Evolutionary conservation across 208 protist genomes (phyloP).

Genomic region (Borovskyia barvae): DNA sequence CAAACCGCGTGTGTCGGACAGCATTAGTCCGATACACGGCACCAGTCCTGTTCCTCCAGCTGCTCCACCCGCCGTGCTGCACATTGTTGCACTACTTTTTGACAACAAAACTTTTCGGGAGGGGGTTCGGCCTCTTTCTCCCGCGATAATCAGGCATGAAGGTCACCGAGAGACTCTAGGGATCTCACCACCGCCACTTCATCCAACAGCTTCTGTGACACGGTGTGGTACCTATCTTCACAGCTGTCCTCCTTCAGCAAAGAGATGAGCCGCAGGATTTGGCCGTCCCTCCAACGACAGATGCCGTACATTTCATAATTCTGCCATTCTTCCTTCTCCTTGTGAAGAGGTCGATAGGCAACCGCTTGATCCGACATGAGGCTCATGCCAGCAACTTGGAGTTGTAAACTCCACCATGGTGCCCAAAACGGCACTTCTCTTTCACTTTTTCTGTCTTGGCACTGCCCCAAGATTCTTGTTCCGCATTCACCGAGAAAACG

Average conservation of each 20-base stretch:
- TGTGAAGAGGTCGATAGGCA: constrained; percentile 18
- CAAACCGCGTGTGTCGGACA: constrained; percentile 7
- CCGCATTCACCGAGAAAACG: too few relatives aligned
- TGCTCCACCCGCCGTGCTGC: constrained; percentile 14
- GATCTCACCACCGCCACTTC: constrained; percentile 16
- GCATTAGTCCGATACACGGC: constrained; percentile 7
- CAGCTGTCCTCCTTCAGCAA: constrained; percentile 14
- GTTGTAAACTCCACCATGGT: too few relatives aligned
- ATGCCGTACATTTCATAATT: constrained; percentile 20
- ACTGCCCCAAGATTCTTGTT: too few relatives aligned
- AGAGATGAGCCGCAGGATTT: constrained; percentile 19
- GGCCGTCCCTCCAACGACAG: constrained; percentile 16
- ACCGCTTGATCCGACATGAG: constrained; percentile 19
- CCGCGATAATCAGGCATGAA: constrained; percentile 2
- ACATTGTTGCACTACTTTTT: constrained; percentile 23
- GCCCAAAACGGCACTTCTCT: neutral
- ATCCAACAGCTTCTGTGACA: constrained; percentile 15
- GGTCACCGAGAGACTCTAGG: too few relatives aligned
- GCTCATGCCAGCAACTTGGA: constrained; percentile 8
- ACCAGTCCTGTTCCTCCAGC: constrained; percentile 14
- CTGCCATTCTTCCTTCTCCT: constrained; percentile 11
- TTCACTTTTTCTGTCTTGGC: neutral
- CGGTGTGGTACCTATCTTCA: constrained; percentile 5
- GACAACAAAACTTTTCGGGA: constrained; percentile 3
- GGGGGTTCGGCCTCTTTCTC: neutral